phyloP scores from a whole-genome alignment of 73 alveolate genomes.

The Paramecium sexaurelia region DNA sequence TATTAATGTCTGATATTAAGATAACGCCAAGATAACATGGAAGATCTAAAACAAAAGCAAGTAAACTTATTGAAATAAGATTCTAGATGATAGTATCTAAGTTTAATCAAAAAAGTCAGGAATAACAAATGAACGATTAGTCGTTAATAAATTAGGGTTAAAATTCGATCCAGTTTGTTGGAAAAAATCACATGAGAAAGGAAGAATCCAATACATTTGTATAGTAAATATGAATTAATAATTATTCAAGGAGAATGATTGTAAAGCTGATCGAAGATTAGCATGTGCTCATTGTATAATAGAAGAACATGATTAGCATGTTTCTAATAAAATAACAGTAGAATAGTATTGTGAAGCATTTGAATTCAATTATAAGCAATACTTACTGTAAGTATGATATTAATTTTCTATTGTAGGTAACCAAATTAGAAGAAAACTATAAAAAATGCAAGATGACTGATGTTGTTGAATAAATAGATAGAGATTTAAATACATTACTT shows the following conservation, averaged over 20 bases:
- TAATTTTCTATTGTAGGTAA: neutral
- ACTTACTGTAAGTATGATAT: neutral
- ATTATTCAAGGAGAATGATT: neutral
- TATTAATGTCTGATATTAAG: conserved; percentile 29
- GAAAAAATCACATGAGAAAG: conserved; percentile 44
- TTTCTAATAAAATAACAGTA: conserved; percentile 22
- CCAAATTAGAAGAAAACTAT: conserved; percentile 35
- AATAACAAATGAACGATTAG: conserved; percentile 9
- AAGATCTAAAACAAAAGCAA: neutral
- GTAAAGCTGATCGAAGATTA: conserved; percentile 39
- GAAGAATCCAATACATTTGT: conserved; percentile 27
- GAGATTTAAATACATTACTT: conserved; percentile 5
- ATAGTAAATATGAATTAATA: neutral
- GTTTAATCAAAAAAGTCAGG: neutral
- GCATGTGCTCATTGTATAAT: conserved; percentile 60
- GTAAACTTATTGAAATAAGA: neutral
- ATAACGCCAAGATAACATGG: neutral
- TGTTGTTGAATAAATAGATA: neutral
- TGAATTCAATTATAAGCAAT: neutral
- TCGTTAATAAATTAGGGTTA: conserved; percentile 49
- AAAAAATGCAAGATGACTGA: conserved; percentile 32
- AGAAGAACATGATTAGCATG: conserved; percentile 47
- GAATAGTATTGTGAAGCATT: conserved; percentile 42
- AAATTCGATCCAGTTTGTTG: conserved; percentile 57
- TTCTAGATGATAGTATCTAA: neutral